Evolutionary conservation across 192 early-diverging fungal species (phyloP).

Genomic region (Entomortierella chlamydospora): DNA sequence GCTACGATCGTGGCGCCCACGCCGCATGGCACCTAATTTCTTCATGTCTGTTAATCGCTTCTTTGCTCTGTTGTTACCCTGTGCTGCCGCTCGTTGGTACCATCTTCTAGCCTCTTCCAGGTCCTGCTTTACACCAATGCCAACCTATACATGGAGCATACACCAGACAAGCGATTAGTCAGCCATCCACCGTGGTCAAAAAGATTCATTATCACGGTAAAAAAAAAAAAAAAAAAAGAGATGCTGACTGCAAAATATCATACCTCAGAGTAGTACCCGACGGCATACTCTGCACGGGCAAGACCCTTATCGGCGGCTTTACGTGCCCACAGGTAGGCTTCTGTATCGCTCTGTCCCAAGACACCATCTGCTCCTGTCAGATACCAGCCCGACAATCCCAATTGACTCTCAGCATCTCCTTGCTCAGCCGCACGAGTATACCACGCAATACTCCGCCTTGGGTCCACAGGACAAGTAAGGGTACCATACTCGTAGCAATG

Average conservation of each 20-base stretch:
- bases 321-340: slow-evolving; percentile 98
- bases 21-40: slow-evolving; percentile 59
- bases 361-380: slow-evolving; percentile 93
- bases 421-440: slow-evolving; percentile 95
- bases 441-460: slow-evolving; percentile 94
- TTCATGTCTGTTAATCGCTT: slow-evolving; percentile 88
- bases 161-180: neutral
- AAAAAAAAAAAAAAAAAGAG: neutral
- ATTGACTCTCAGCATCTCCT: slow-evolving; percentile 88
- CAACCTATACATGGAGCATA: slow-evolving; percentile 54
- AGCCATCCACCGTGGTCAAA: too few species aligned
- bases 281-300: slow-evolving; percentile 96
- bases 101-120: slow-evolving; percentile 89
- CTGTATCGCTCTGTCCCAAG: slow-evolving; percentile 88
- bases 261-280: slow-evolving; percentile 94
- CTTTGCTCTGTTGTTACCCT: slow-evolving; percentile 87
- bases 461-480: slow-evolving; percentile 86
- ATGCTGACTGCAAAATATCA: neutral
- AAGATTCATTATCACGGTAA: neutral
- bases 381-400: slow-evolving; percentile 98
- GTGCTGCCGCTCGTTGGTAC: slow-evolving; percentile 80
- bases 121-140: slow-evolving; percentile 84
- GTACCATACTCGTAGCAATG: slow-evolving; percentile 95
- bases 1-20: slow-evolving; percentile 47
- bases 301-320: slow-evolving; percentile 95